Evolutionary conservation across 371 early-diverging fungal genomes (phyloP), one percentile per base, ranked within the genome.

Genomic region (Dichotomocladium elegans): DNA sequence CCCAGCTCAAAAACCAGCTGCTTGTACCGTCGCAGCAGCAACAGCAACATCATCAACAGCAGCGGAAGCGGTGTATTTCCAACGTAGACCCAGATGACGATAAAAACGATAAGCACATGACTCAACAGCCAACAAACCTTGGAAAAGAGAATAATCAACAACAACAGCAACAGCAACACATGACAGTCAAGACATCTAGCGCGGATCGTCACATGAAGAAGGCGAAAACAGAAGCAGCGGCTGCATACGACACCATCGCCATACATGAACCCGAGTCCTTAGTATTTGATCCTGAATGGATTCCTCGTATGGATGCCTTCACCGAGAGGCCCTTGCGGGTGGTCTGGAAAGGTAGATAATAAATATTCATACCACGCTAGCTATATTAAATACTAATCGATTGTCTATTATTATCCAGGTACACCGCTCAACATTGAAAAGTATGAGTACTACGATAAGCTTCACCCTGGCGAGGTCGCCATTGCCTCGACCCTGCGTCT

Each of bases 401-500:
- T 7, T 21, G n/a, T 37, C 21, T 12, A 2, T 37, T 37, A 15
- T 37, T 15, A n/a, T 37, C n/a, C 21, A 37, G 37, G 37, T 9
- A 37, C 37, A 37, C 37, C 37, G 8, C 64, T 80, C 25, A 64
- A 73, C 21, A 72, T 84, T 30, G 51, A 59, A 37, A 56, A 55
- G 15, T 69, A 77, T 66, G 77, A 75, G 41, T 66, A 70, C 50
- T 77, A 59, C 58, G 70, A 75, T 12, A 70, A 61, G 40, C 61
- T 88, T 6, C 85, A 86, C 35, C 65, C 76, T 3, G 74, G 81
- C 27, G 89, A 88, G 62, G 73, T 41, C 3, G 66, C 72, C 12
- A 82, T 85, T 64, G 85, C 86, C 25, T 84, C 86, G 11, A 82
- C 81, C 0, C 68, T 88, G 45, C 84, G 89, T 34, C 70, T 88